Percentiles rank a stretch among this genome's conserved stretches.
Evolutionary conservation across 306 rosid species (phyloP).

Genomic region (Gynostemma pentaphyllum): DNA sequence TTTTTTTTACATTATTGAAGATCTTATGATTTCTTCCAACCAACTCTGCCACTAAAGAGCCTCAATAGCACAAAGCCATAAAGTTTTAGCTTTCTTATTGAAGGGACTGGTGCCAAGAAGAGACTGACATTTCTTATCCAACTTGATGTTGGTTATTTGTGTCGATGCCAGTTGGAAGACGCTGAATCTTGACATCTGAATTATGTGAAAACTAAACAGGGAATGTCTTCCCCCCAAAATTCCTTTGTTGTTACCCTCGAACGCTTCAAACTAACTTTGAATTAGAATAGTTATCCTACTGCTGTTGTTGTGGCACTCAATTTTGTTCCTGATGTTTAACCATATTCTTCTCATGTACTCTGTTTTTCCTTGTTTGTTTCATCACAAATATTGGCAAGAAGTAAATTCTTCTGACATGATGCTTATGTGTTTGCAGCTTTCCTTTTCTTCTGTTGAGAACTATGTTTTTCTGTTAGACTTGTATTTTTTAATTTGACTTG

Average conservation of each 20-base stretch:
- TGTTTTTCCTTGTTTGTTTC: background rate
- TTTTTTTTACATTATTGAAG: background rate
- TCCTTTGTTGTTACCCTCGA: background rate
- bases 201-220: background rate
- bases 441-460: background rate
- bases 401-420: background rate
- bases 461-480: background rate
- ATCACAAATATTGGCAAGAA: background rate
- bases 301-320: background rate
- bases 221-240: too few species aligned
- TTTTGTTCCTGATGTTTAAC: background rate
- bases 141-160: background rate
- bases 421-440: background rate
- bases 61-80: too few species aligned
- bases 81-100: background rate
- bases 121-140: background rate
- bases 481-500: background rate
- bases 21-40: too few species aligned
- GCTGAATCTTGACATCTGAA: background rate
- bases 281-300: background rate
- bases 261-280: background rate
- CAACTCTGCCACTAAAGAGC: too few species aligned
- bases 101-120: background rate
- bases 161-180: background rate
- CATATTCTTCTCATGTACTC: background rate